These are phyloP conservation scores for Salmacisia buchloeana DNA, from an alignment of 1,284 basidiomycete species.

Conservation along the genomic window DNA sequence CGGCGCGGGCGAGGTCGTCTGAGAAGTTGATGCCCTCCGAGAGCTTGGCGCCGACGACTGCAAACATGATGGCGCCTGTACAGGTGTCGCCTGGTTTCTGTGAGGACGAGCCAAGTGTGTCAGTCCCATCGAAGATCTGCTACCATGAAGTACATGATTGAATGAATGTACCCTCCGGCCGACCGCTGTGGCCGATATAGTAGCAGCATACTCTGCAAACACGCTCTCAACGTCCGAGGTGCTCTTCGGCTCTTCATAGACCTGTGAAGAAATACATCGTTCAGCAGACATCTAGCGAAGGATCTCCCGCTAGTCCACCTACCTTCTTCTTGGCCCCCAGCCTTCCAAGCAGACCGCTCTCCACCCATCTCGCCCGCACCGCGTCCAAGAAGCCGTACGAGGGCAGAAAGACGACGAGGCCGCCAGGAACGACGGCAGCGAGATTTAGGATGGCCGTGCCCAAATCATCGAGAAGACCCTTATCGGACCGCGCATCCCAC, in stretches of 20 bases:
- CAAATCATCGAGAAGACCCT: constrained; percentile 67
- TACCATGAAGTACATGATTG: too few species aligned
- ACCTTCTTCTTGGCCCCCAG: constrained; percentile 66
- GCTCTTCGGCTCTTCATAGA: neutral
- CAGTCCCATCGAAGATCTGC: too few species aligned
- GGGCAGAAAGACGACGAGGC: constrained; percentile 88
- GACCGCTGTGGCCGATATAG: too few species aligned
- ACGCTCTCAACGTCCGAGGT: neutral
- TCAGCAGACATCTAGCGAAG: neutral
- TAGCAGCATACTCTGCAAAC: neutral
- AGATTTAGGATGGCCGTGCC: constrained; percentile 78
- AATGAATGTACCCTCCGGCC: too few species aligned
- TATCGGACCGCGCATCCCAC: constrained; percentile 69
- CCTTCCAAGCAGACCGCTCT: constrained; percentile 61
- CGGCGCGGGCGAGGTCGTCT: constrained; percentile 72
- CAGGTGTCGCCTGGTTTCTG: constrained; percentile 56
- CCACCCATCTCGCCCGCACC: constrained; percentile 66
- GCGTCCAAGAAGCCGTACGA: constrained; percentile 78
- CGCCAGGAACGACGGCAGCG: constrained; percentile 70
- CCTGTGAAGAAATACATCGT: neutral
- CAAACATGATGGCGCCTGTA: constrained; percentile 57
- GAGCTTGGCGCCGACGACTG: constrained; percentile 92
- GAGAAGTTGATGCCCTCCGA: constrained; percentile 96
- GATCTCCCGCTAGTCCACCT: neutral
- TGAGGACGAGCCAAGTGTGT: neutral